Base-by-base conservation (phyloP, 352 stramenopile species). In the Phytophthora foliorum region DNA sequence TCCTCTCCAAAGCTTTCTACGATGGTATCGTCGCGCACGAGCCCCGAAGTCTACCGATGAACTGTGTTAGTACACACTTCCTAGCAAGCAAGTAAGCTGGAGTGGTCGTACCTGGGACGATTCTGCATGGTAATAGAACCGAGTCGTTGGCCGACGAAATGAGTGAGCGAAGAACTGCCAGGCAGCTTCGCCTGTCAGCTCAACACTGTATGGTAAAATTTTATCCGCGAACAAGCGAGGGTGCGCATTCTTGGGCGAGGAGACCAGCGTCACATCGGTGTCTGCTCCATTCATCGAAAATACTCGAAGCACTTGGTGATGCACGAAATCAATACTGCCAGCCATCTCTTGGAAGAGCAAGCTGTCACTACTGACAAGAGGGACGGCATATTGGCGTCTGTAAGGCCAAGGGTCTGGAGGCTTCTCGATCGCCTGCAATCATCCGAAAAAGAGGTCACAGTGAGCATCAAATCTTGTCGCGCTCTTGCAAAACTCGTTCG, bases 1-100 rank as follows among this genome's bases (percentile, higher is more conserved):
- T 84, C 75, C 24, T 89, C 61, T 19, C 75, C 77, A 63, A 88
- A 84, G 72, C 77, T 78, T 55, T 91, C 81, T 39, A 83, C 53
- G n/a, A 91, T 79, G 21, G 77, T 90, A 60, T 90, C 79, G 54
- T 87, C 77, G 0, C 69, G 50, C 6, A 68, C 59, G 36, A 71
- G 41, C 9, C 31, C 55, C 19, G 32, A 2, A 50, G 70, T 9
- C 52, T 58, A 50, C 13, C 13, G 19, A n/a, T n/a, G 17, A 4
- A 4, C 36, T 42, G 36, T 19, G 36, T 42, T 16, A 39, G 32
- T 39, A 39, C 32, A 8, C 17, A 42, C 14, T 17, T 17, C 34
- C 27, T 31, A 31, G 34, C 11, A 16, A 42, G 17, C 14, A 42
- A 42, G 13, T 42, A 42, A 42, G 19, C 36, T 42, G 17, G 16